A percentile compares a stretch with the other conserved stretches of the same genome.
Conservation (phyloP, 169 alveolate genomes). For the Perkinsus olseni region DNA sequence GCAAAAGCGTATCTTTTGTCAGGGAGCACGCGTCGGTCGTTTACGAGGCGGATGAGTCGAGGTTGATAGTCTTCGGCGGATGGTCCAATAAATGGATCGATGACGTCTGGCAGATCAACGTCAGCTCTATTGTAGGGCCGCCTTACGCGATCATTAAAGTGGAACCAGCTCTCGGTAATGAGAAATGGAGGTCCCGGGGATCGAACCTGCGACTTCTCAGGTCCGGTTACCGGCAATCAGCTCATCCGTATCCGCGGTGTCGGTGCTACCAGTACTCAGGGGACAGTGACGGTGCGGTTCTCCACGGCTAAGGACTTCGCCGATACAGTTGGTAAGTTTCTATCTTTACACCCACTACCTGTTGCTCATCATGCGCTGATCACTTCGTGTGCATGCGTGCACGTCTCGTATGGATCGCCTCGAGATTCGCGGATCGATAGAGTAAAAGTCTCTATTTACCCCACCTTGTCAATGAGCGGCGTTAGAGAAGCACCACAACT, state of each 20-base stretch:
- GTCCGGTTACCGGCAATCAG: conserved; percentile 78
- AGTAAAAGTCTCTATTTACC: too few species aligned
- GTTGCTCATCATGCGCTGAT: too few species aligned
- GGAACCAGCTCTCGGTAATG: conserved; percentile 70
- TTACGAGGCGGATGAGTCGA: conserved; percentile 69
- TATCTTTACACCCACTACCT: too few species aligned
- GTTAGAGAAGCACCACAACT: too few species aligned
- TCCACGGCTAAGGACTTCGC: conserved; percentile 61
- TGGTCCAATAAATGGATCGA: conserved; percentile 85
- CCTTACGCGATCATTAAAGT: conserved; percentile 78
- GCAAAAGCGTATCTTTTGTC: not conserved
- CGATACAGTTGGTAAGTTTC: conserved; percentile 35
- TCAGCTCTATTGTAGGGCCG: conserved; percentile 84
- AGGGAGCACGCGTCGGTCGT: conserved; percentile 80
- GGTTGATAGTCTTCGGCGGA: conserved; percentile 81
- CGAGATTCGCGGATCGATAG: too few species aligned
- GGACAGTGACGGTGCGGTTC: conserved; percentile 68
- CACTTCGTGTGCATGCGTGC: too few species aligned
- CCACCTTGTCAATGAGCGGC: too few species aligned
- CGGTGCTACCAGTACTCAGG: conserved; percentile 62
- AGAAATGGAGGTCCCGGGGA: not conserved
- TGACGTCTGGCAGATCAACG: conserved; percentile 76
- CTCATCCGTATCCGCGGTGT: conserved; percentile 65
- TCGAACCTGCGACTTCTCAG: not conserved
- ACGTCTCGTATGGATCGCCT: too few species aligned